phyloP scores from a whole-genome alignment of 495 filamentous ascomycete species.

The Schizothecium vesticola region DNA sequence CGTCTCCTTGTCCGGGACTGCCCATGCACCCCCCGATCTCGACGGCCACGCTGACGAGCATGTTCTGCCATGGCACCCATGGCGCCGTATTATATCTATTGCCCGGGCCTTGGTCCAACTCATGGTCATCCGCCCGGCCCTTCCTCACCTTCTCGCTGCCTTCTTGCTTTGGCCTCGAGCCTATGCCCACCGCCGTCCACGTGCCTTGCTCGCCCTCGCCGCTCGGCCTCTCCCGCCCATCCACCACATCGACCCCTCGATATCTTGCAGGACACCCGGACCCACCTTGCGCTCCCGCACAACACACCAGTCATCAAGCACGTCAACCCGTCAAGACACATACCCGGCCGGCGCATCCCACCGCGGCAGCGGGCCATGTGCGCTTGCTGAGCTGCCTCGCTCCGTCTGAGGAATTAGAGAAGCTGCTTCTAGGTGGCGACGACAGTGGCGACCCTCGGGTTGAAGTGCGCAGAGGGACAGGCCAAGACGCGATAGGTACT shows the following conservation, averaged over 20 bases:
- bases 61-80: not conserved
- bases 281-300: not conserved
- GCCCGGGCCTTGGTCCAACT: not conserved
- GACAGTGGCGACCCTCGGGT: not conserved
- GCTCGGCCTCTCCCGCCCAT: not conserved
- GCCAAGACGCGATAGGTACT: not conserved
- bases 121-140: not conserved
- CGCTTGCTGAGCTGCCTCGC: not conserved
- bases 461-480: too few relatives aligned
- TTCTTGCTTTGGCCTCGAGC: not conserved
- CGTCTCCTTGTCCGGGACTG: not conserved
- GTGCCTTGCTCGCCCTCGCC: too few relatives aligned
- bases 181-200: not conserved
- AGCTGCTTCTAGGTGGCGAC: conserved; percentile 21
- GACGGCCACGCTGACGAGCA: not conserved
- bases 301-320: not conserved
- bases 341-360: not conserved
- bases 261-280: not conserved
- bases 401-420: not conserved
- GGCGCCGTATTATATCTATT: not conserved
- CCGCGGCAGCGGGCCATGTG: not conserved
- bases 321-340: not conserved
- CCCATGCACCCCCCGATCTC: not conserved
- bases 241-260: not conserved
- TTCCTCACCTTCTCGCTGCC: not conserved